Evolutionary conservation across 371 early-diverging fungal genomes (phyloP).

Genomic region (Rhizomucor miehei): DNA sequence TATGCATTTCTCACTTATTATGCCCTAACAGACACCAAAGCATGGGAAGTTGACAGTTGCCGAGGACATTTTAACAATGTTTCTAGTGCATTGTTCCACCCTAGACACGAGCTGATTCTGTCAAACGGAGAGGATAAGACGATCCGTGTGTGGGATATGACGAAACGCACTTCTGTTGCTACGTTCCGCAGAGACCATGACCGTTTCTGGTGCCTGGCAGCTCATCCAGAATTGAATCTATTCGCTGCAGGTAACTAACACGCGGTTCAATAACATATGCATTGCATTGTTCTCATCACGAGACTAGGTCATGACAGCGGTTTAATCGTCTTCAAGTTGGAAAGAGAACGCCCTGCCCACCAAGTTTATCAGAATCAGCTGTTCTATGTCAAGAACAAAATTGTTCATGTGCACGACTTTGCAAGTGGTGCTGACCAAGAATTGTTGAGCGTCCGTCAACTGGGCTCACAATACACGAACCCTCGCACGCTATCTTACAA

Average conservation of each 20-base stretch:
- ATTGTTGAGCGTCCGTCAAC: constrained; percentile 69
- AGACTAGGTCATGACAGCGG: constrained; percentile 94
- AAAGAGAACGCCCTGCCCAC: constrained; percentile 93
- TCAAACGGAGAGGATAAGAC: constrained; percentile 97
- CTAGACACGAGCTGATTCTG: constrained; percentile 89
- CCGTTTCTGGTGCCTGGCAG: constrained; percentile 96
- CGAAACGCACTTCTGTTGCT: constrained; percentile 87
- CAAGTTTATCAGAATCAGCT: constrained; percentile 76
- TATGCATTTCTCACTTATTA: background rate
- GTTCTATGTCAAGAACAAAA: constrained; percentile 83
- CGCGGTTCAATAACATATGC: background rate
- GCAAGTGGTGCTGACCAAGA: constrained; percentile 71
- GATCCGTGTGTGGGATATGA: constrained; percentile 96
- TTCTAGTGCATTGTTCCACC: constrained; percentile 90
- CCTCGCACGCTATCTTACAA: constrained; percentile 89
- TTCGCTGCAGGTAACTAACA: constrained; percentile 85
- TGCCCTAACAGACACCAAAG: constrained; percentile 71
- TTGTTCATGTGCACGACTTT: constrained; percentile 81
- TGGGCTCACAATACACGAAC: constrained; percentile 64
- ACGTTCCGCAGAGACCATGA: constrained; percentile 95
- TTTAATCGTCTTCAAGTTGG: constrained; percentile 95
- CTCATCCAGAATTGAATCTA: constrained; percentile 92
- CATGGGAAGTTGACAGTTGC: constrained; percentile 98
- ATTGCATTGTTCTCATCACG: background rate
- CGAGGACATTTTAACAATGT: constrained; percentile 99